These are phyloP conservation scores for Boletus sp. DNA, from an alignment of 768 basidiomycete genomes.

Conservation along the genomic window DNA sequence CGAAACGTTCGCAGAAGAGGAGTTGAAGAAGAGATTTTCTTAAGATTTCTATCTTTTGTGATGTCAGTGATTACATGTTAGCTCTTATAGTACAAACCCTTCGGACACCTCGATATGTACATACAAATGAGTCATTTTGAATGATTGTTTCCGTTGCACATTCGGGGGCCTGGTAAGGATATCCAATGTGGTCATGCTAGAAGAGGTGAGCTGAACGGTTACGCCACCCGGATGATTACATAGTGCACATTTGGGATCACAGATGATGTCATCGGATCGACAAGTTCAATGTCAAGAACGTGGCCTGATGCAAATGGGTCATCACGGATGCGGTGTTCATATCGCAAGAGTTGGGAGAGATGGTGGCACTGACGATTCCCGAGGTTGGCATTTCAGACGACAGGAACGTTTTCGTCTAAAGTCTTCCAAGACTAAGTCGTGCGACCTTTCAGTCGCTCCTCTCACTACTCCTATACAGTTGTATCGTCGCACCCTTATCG, in stretches of 20 bases:
- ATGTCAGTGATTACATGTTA: background rate
- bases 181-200: background rate
- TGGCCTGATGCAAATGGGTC: too few species aligned
- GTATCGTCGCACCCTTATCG: background rate
- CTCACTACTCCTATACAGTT: background rate
- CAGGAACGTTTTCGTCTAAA: too few species aligned
- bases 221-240: background rate
- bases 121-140: background rate
- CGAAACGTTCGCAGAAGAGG: slow-evolving; percentile 15
- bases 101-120: background rate
- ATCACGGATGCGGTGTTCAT: too few species aligned
- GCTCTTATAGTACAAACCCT: background rate
- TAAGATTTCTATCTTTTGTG: background rate
- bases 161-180: background rate
- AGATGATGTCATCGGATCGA: too few species aligned
- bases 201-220: background rate
- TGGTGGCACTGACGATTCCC: too few species aligned
- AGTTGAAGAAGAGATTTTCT: slow-evolving; percentile 18
- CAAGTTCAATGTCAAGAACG: too few species aligned
- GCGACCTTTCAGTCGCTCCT: background rate
- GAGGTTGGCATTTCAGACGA: too few species aligned
- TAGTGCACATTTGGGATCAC: too few species aligned
- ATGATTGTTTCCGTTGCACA: background rate
- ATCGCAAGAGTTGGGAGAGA: too few species aligned
- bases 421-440: too few species aligned